Base-by-base conservation (phyloP, 164 flowering plant genomes). In the Tinospora cordifolia region DNA sequence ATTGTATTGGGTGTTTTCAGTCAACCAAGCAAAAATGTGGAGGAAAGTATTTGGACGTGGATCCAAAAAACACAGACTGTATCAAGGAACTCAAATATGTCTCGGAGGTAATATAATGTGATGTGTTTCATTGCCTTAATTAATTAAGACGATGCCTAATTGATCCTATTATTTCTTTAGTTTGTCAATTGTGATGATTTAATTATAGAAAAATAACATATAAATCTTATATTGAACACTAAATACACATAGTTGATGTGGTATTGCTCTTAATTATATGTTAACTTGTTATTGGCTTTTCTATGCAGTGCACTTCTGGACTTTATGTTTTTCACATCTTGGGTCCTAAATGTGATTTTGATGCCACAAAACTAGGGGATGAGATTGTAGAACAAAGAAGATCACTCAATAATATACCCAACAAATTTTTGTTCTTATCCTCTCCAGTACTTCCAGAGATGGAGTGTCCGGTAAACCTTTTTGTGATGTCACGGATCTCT, bases 11-110 rank as follows among this genome's bases (percentile, higher is more conserved):
- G 36, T 30, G 36, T 36, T 63, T 74, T 0, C 79, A 82, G 86
- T 75, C 82, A 13, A 12, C 77, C 71, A 72, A 78, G 67, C 75
- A 13, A 47, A 78, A 14, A 65, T 86, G 87, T 54, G 41, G 46
- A 63, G 87, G 72, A 63, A 74, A 77, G 36, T 81, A 80, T n/a
- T 36, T 63, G 9, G 71, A 49, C 30, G 63, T 57, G 3, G 47
- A 65, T 64, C 12, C 54, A 2, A 64, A 3, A 12, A 54, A 69
- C 22, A 15, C 8, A 4, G 27, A 34, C 1, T 70, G 66, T 14
- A 8, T 30, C 22, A 47, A 63, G 22, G 39, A 63, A 46, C 17
- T 21, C 25, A 5, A 44, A 26, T 22, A 25, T 13, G 9, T 22
- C 25, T 40, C 47, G 19, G 66, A 49, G 51, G 59, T 74, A 2